Conservation (phyloP, 1,284 basidiomycete genomes). For the Papiliotrema flavescens region DNA sequence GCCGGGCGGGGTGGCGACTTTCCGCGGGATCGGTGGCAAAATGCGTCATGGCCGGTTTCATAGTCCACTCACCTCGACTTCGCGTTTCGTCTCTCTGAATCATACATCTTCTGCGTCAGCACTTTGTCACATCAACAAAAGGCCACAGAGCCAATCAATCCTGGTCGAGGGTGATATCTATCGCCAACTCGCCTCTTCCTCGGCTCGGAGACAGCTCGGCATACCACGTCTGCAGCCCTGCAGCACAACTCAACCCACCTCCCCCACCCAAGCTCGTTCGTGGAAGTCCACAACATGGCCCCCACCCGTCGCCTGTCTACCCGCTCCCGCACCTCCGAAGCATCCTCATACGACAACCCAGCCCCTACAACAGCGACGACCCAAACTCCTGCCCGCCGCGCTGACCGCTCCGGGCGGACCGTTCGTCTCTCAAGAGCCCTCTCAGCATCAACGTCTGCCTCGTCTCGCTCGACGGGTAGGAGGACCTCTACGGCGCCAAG, state of each 20-base stretch:
- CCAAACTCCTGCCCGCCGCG: not conserved
- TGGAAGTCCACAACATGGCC: too few relatives aligned
- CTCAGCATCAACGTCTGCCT: constrained; percentile 3
- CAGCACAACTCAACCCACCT: not conserved
- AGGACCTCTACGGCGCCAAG: not conserved
- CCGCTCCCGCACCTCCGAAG: not conserved
- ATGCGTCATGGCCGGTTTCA: too few relatives aligned
- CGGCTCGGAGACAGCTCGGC: too few relatives aligned
- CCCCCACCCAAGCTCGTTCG: not conserved
- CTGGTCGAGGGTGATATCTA: too few relatives aligned
- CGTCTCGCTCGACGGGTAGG: not conserved
- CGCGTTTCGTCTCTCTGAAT: too few relatives aligned
- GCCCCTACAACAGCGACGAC: not conserved
- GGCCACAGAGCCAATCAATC: too few relatives aligned
- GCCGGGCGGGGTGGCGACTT: too few relatives aligned
- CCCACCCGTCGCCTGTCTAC: not conserved
- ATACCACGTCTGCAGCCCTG: too few relatives aligned
- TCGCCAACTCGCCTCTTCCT: not conserved
- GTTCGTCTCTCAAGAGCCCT: constrained; percentile 4
- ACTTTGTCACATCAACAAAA: too few relatives aligned
- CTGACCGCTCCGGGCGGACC: constrained; percentile 1
- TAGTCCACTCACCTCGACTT: too few relatives aligned
- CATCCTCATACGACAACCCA: not conserved
- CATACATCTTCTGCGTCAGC: too few relatives aligned
- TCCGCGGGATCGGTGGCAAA: too few relatives aligned